These are phyloP conservation scores for Hortaea werneckii DNA, from an alignment of 2,329 filamentous ascomycete genomes.

Conservation along the genomic window DNA sequence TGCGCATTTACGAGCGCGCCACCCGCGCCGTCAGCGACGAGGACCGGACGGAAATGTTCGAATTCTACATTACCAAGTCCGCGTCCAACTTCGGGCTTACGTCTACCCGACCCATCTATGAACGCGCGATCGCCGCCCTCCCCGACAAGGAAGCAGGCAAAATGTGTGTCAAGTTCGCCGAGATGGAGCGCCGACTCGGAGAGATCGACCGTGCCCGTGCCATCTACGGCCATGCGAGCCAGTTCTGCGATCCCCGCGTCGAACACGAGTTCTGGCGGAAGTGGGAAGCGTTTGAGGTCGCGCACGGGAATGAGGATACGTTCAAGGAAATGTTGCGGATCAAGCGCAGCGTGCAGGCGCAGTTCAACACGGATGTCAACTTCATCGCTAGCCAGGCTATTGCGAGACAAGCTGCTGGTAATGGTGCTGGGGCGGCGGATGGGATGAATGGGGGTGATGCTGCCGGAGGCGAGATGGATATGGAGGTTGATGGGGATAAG, in stretches of 20 bases:
- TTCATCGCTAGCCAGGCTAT: constrained; percentile 96
- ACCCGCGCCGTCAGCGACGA: constrained; percentile 91
- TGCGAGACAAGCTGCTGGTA: constrained; percentile 58
- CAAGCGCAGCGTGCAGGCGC: constrained; percentile 92
- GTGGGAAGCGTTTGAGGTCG: constrained; percentile 95
- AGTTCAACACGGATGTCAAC: constrained; percentile 98
- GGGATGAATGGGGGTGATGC: constrained; percentile 17
- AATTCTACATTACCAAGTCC: constrained; percentile 98
- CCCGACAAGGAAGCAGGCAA: constrained; percentile 88
- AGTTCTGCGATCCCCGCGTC: constrained; percentile 92
- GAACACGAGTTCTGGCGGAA: constrained; percentile 87
- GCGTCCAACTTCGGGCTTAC: constrained; percentile 96
- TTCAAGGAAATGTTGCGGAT: constrained; percentile 99
- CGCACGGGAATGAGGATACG: constrained; percentile 97
- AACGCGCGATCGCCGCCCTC: constrained; percentile 85
- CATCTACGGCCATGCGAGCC: constrained; percentile 91
- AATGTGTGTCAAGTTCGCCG: constrained; percentile 98
- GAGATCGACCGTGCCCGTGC: constrained; percentile 91
- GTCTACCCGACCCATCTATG: constrained; percentile 90
- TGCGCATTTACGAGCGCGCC: constrained; percentile 97
- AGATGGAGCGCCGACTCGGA: constrained; percentile 85
- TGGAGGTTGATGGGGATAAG: constrained; percentile 37
- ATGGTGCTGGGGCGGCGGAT: constrained; percentile 26
- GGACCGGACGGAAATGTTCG: constrained; percentile 94
- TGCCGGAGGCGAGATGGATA: constrained; percentile 34